Conservation (phyloP, 1,284 basidiomycete species). For the Neolentinus lepideus region DNA sequence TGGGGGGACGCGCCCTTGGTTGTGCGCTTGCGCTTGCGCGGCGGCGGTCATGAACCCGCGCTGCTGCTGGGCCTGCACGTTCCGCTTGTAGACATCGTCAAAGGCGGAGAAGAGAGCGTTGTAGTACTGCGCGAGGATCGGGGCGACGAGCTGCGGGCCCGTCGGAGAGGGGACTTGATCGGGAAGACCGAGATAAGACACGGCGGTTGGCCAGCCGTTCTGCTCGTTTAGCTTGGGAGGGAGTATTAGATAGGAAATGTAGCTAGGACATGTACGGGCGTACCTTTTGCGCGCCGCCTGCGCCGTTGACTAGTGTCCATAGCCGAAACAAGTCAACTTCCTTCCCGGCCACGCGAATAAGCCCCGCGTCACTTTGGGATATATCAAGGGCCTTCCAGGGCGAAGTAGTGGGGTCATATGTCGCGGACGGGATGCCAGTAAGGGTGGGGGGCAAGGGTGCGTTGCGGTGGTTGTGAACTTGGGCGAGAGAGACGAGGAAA, state of each 20-base stretch:
- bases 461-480: slow-evolving; percentile 43
- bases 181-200: slow-evolving; percentile 55
- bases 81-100: slow-evolving; percentile 60
- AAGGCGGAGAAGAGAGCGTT: slow-evolving; percentile 55
- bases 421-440: slow-evolving; percentile 46
- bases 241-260: neutral
- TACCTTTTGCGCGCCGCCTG: slow-evolving; percentile 55
- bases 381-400: slow-evolving; percentile 59
- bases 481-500: slow-evolving; percentile 53
- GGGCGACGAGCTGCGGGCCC: slow-evolving; percentile 39
- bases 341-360: slow-evolving; percentile 64
- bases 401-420: slow-evolving; percentile 53
- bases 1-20: slow-evolving; percentile 10
- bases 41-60: slow-evolving; percentile 35
- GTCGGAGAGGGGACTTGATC: slow-evolving; percentile 42
- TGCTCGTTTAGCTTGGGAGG: slow-evolving; percentile 27
- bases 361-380: slow-evolving; percentile 45
- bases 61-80: slow-evolving; percentile 48
- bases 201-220: slow-evolving; percentile 43
- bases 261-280: slow-evolving; percentile 14
- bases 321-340: slow-evolving; percentile 73
- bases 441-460: slow-evolving; percentile 60
- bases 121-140: slow-evolving; percentile 50
- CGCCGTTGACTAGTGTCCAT: slow-evolving; percentile 48
- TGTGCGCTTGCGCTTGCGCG: slow-evolving; percentile 20